Conservation (phyloP, 441 rosid species). For the Francoa sonchifolia region DNA sequence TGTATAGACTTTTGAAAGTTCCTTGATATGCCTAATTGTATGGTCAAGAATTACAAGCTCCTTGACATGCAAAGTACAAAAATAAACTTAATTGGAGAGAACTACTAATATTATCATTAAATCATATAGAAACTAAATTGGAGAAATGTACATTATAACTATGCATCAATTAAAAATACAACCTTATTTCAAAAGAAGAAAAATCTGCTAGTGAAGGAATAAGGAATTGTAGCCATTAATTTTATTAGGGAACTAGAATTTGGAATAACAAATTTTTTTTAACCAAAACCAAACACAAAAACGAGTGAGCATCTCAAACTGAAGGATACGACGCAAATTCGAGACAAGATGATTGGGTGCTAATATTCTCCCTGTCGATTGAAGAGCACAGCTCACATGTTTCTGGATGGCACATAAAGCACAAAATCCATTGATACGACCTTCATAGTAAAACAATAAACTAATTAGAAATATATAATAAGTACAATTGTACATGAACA, state of each 20-base stretch:
- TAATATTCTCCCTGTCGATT: slow-evolving; percentile 61
- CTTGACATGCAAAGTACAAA: neutral
- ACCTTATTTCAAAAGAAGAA: too few species aligned
- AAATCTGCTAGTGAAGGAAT: too few species aligned
- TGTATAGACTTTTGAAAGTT: slow-evolving; percentile 69
- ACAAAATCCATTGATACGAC: slow-evolving; percentile 83
- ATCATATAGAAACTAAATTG: too few species aligned
- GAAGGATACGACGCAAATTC: slow-evolving; percentile 79
- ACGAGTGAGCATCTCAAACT: slow-evolving; percentile 6
- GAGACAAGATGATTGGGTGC: slow-evolving; percentile 81
- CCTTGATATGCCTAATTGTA: slow-evolving; percentile 60
- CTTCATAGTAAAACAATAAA: slow-evolving; percentile 33
- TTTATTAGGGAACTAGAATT: too few species aligned
- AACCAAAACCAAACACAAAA: slow-evolving; percentile 1
- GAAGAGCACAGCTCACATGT: slow-evolving; percentile 73
- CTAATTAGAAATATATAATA: too few species aligned
- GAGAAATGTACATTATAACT: too few species aligned
- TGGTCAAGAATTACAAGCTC: slow-evolving; percentile 25
- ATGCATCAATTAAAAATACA: too few species aligned
- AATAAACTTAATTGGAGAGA: too few species aligned
- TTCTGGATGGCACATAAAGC: slow-evolving; percentile 95
- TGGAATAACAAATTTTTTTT: too few species aligned
- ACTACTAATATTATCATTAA: too few species aligned
- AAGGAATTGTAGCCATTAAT: too few species aligned
- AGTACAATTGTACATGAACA: too few species aligned